phyloP scores from a whole-genome alignment of 495 filamentous ascomycete species.

The Penicillium diatomitis region DNA sequence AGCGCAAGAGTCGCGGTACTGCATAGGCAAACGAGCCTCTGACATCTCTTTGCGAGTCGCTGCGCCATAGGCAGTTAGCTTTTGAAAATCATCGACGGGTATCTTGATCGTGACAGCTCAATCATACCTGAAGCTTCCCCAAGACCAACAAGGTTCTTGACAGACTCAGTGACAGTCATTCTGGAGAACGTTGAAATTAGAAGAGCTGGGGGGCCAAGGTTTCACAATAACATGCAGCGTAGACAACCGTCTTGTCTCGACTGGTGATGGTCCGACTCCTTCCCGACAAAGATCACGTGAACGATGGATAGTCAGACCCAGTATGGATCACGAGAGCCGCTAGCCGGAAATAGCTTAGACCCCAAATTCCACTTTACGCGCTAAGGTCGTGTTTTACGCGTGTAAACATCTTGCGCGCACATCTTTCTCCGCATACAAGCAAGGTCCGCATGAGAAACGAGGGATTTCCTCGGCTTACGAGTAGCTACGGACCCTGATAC shows the following conservation, averaged over 20 bases:
- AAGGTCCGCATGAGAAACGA: too few species aligned
- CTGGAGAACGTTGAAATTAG: slow-evolving; percentile 6
- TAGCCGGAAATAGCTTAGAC: slow-evolving; percentile 19
- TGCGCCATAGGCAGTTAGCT: slow-evolving; percentile 19
- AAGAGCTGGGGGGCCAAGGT: slow-evolving; percentile 12
- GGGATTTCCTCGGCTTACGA: too few species aligned
- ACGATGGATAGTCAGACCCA: slow-evolving; percentile 2
- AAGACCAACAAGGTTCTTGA: slow-evolving; percentile 47
- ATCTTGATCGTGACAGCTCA: slow-evolving; percentile 13
- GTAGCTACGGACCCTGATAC: too few species aligned
- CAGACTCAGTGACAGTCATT: slow-evolving; percentile 43
- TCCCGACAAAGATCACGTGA: slow-evolving; percentile 24
- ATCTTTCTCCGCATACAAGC: too few species aligned
- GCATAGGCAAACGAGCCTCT: slow-evolving; percentile 75
- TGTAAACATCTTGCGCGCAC: too few species aligned
- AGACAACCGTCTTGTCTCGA: slow-evolving; percentile 23
- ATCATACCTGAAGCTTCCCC: slow-evolving; percentile 35
- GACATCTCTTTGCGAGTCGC: slow-evolving; percentile 89
- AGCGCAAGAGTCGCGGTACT: slow-evolving; percentile 91
- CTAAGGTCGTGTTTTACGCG: slow-evolving; percentile 1
- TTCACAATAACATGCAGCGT: slow-evolving; percentile 3
- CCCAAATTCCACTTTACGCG: slow-evolving; percentile 22
- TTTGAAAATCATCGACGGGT: slow-evolving; percentile 8
- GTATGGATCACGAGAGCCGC: slow-evolving; percentile 1
- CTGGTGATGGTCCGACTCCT: slow-evolving; percentile 23